Base-by-base conservation (phyloP, 768 basidiomycete species). In the Amanita fuliginea region DNA sequence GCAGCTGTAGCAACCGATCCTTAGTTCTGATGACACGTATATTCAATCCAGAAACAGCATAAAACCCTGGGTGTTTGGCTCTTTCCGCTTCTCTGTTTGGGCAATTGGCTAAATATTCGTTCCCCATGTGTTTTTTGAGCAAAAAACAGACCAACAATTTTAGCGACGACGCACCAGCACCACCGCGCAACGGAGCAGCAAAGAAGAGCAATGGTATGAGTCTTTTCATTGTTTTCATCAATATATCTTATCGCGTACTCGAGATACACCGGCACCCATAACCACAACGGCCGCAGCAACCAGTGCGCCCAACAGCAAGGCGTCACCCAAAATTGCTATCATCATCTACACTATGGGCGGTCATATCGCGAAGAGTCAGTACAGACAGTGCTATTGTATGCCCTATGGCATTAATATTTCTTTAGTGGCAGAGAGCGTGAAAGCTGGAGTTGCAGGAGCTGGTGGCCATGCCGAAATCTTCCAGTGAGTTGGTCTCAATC, bases 281-380 rank as follows among this genome's bases (percentile, higher is more conserved):
- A 11, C 16, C n/a, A n/a, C n/a, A n/a, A n/a, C n/a, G n/a, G 22
- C 22, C 22, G 22, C 22, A 24, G 22, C 22, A 5, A 24, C 22
- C 2, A 24, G 3, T 24, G 22, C 22, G 22, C 22, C 22, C 22
- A 24, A 2, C 22, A 24, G 5, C 3, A 76, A 74, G 72, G 59
- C 74, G 35, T 54, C 70, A 44, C 82, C 84, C 21, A 75, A 62
- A 55, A 64, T 86, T 54, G 83, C 83, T 47, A 83, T 87, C 56
- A 54, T 87, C 57, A 79, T 87, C 64, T 88, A 87, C 66, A 65
- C 81, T 16, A 63, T 86, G 69, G 85, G 82, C 61, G 83, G 82
- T 55, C 87, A 89, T 62, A 76, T 88, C 62, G 74, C 71, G 52
- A 75, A 76, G 57, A 37, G 86, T 87, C 58, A 43, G 80, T 70